phyloP scores from a whole-genome alignment of 352 stramenopile genomes.

The Aphanomyces cochlioides region DNA sequence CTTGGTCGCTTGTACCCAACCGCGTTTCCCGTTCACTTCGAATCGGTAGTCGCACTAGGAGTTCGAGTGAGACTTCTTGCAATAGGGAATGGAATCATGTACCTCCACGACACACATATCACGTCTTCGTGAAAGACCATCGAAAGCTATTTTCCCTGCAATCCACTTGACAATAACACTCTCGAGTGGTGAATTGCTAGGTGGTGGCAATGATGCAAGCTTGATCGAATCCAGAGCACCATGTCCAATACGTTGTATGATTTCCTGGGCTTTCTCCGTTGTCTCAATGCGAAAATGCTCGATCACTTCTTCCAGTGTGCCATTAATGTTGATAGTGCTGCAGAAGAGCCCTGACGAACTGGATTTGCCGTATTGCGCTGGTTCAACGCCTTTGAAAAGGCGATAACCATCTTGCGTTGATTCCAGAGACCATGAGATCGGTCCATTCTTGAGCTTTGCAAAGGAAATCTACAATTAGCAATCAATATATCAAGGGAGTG shows the following conservation, averaged over 20 bases:
- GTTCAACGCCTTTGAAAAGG: background rate
- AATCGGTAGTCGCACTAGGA: background rate
- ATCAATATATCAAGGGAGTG: too few relatives aligned
- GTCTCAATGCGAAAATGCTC: background rate
- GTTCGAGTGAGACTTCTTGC: too few relatives aligned
- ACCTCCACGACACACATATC: background rate
- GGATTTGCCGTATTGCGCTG: background rate
- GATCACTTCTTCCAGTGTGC: background rate
- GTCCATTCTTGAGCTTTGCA: background rate
- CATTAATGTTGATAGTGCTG: background rate
- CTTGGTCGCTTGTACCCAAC: background rate
- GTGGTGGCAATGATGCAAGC: background rate
- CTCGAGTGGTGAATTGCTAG: background rate
- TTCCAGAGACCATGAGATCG: background rate
- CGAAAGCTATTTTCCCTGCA: background rate
- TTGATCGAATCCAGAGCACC: background rate
- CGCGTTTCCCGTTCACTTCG: background rate
- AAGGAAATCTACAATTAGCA: too few relatives aligned
- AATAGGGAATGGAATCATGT: too few relatives aligned
- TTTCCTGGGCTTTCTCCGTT: background rate
- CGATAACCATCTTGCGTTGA: background rate
- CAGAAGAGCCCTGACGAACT: background rate
- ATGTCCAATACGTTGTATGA: background rate
- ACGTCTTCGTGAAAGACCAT: background rate
- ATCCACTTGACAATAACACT: background rate